A percentile compares a stretch with the other conserved stretches of the same genome.
phyloP scores from a whole-genome alignment of 805 yeast species.

The Monosporozyma unispora region DNA sequence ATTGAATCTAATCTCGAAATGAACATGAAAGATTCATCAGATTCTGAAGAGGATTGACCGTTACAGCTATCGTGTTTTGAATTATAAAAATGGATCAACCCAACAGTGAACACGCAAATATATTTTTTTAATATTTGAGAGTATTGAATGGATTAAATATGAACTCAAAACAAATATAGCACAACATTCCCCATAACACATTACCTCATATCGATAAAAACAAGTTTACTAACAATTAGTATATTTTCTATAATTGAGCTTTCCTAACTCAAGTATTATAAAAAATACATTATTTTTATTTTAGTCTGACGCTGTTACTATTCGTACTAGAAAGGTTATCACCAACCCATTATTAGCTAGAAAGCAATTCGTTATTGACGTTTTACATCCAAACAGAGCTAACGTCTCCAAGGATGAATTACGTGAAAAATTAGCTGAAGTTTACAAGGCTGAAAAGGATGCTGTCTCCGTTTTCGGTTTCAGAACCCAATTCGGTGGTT shows the following conservation, averaged over 20 bases:
- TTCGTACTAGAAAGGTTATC: constrained; percentile 98
- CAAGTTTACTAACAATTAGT: constrained; percentile 15
- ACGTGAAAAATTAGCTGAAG: constrained; percentile 84
- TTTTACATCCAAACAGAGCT: constrained; percentile 98
- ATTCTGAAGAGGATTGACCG: no score
- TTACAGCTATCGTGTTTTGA: no score
- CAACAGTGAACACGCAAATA: no score
- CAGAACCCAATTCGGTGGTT: constrained; percentile 99
- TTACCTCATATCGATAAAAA: no score
- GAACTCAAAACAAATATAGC: no score
- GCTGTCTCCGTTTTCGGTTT: constrained; percentile 96
- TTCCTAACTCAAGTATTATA: neutral
- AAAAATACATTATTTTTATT: constrained; percentile 2
- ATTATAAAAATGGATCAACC: no score
- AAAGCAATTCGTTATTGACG: constrained; percentile 99
- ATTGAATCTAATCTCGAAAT: neutral
- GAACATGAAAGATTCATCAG: no score
- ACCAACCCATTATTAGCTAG: constrained; percentile 98
- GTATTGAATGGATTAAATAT: no score
- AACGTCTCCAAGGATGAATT: constrained; percentile 99
- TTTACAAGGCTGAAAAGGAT: constrained; percentile 87
- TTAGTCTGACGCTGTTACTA: constrained; percentile 98
- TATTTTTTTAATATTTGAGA: no score
- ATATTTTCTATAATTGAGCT: neutral
- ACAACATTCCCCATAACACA: no score